Evolutionary conservation across 805 yeast species (phyloP), one percentile per base, ranked within the genome.

Genomic region (Pichia cabralensis): DNA sequence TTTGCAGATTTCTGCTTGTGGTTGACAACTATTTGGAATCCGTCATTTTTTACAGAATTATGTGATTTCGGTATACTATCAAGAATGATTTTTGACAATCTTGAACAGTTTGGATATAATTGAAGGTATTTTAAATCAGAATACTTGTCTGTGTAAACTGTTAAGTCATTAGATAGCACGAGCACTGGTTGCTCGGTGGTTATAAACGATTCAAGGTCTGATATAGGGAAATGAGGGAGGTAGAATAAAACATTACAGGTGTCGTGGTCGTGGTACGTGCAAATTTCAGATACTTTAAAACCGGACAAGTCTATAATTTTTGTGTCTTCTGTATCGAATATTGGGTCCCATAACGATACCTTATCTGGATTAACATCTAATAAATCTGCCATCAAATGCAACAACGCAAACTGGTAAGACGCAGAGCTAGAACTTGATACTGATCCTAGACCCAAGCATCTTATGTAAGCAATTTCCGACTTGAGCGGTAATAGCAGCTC

Each of bases 161-260:
- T 40, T 5, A 60, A 33, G 34, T 60, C 59, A 35, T 60, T 60
- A 1, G 57, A 45, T 8, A 60, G 30, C 40, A 59, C 30, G 36
- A 38, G 41, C 3, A n/a, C 10, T 1, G 63, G 62, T 11, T 47
- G 32, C 6, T 36, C 42, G 2, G 11, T 15, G 1, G 26, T 14
- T 2, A 60, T 17, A 4, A 57, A 36, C 1, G 25, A 12, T 28
- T 60, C 63, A n/a, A 60, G 19, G 3, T 49, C 38, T 6, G 36
- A 38, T 5, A 57, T 49, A 3, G 63, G 63, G 9, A 49, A 41
- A 44, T 60, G 64, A 1, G 64, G 63, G 52, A 58, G 46, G 35
- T 42, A 59, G 26, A 48, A 57, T 13, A 58, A 34, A 7, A 33
- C 25, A 3, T n/a, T 11, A 12, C 23, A 33, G 3, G 20, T 12